Evolutionary conservation across 352 stramenopile genomes (phyloP).

Genomic region (Pythium brassicae): DNA sequence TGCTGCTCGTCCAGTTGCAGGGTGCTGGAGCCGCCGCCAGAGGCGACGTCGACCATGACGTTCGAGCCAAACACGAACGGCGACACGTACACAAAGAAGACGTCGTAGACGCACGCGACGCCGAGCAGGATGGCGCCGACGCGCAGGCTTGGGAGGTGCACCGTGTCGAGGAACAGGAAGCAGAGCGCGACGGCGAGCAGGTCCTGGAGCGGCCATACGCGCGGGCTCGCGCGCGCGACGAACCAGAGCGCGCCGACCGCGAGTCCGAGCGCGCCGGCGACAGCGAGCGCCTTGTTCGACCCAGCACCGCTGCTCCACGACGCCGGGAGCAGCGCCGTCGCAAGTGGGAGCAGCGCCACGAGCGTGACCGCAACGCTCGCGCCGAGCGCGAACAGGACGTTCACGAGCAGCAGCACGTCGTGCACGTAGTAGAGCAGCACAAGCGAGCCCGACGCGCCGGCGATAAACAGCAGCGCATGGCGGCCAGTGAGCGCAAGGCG

Average conservation of each 20-base stretch:
- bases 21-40: constrained; percentile 66
- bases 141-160: constrained; percentile 90
- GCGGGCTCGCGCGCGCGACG: constrained; percentile 49
- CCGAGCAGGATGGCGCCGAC: constrained; percentile 87
- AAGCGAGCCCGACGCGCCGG: constrained; percentile 47
- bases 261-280: constrained; percentile 14
- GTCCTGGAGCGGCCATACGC: constrained; percentile 88
- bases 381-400: constrained; percentile 50
- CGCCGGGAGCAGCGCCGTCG: background rate
- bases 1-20: constrained; percentile 71
- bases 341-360: constrained; percentile 32
- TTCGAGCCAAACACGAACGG: constrained; percentile 84
- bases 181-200: constrained; percentile 91
- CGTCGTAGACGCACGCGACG: constrained; percentile 94
- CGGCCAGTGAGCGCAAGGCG: constrained; percentile 40
- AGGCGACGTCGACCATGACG: constrained; percentile 94
- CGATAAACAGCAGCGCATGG: constrained; percentile 52
- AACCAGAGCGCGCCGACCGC: constrained; percentile 43
- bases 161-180: constrained; percentile 89
- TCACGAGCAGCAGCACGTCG: constrained; percentile 38
- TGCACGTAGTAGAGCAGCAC: constrained; percentile 70
- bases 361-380: constrained; percentile 42
- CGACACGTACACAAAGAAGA: constrained; percentile 96
- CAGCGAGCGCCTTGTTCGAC: constrained; percentile 4
- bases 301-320: background rate